These are phyloP conservation scores for Microsporum ferrugineum DNA, from an alignment of 2,329 filamentous ascomycete genomes.

Conservation along the genomic window DNA sequence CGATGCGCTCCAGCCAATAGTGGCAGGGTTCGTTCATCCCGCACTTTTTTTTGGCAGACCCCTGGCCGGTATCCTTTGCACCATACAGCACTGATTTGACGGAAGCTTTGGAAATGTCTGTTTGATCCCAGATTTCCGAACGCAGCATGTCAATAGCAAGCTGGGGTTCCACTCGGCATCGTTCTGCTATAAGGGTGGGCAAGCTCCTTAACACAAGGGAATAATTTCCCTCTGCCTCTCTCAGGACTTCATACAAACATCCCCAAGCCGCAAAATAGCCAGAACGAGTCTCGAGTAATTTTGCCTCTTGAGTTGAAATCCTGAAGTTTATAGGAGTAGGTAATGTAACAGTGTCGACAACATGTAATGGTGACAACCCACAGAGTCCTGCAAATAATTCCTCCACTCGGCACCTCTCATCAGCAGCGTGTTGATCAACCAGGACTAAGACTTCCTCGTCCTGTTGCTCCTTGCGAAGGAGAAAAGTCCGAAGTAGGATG, in stretches of 20 bases:
- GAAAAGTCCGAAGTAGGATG: conserved; percentile 50
- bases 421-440: conserved; percentile 88
- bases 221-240: conserved; percentile 8
- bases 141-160: conserved; percentile 64
- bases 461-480: neutral
- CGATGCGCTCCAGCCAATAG: conserved; percentile 51
- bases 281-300: conserved; percentile 45
- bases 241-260: conserved; percentile 47
- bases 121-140: conserved; percentile 57
- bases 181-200: conserved; percentile 61
- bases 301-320: conserved; percentile 49
- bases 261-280: conserved; percentile 62
- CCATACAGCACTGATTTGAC: neutral
- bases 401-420: conserved; percentile 77
- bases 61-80: neutral
- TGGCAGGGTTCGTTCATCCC: neutral
- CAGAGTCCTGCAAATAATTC: conserved; percentile 52
- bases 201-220: conserved; percentile 45
- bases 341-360: conserved; percentile 25
- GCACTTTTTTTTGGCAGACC: neutral
- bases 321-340: conserved; percentile 52
- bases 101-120: conserved; percentile 32
- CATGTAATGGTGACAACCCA: conserved; percentile 15
- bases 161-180: conserved; percentile 60
- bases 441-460: conserved; percentile 48